Percentiles rank a stretch among this genome's conserved stretches.
Conservation (phyloP, 129 eudicot species). For the Artemisia tridentata region DNA sequence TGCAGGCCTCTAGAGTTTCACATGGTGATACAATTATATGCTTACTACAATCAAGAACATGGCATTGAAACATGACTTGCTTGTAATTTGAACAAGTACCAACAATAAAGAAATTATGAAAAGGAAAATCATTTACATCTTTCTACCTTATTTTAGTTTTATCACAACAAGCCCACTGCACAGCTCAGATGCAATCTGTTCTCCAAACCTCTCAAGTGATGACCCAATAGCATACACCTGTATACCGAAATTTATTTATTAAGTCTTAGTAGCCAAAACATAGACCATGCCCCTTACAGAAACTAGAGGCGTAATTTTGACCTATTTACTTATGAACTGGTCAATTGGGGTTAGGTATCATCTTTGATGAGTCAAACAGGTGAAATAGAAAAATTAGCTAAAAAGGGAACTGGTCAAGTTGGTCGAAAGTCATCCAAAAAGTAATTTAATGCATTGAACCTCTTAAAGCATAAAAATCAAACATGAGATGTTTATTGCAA, state of each 20-base stretch:
- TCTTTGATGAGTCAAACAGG: neutral
- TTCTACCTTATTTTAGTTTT: constrained; percentile 20
- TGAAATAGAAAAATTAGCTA: neutral
- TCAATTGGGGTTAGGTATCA: neutral
- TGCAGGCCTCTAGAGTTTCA: constrained; percentile 18
- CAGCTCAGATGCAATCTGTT: constrained; percentile 83
- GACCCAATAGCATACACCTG: constrained; percentile 95
- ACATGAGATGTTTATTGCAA: no score
- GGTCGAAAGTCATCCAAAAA: neutral
- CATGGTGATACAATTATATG: constrained; percentile 17
- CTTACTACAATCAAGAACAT: constrained; percentile 34
- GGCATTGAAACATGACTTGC: constrained; percentile 30
- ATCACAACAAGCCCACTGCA: constrained; percentile 78
- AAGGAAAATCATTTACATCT: constrained; percentile 53
- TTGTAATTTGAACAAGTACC: constrained; percentile 23
- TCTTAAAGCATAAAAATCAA: neutral
- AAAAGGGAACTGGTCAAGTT: neutral
- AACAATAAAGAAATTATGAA: constrained; percentile 15
- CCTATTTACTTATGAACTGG: neutral
- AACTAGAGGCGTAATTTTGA: neutral
- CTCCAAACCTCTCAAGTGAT: constrained; percentile 91
- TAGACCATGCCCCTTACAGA: neutral
- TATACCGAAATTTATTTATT: neutral
- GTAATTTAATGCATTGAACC: constrained; percentile 3
- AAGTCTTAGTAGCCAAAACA: constrained; percentile 8